Conservation (phyloP, 495 filamentous ascomycete species). For the Trichoderma parareesei region DNA sequence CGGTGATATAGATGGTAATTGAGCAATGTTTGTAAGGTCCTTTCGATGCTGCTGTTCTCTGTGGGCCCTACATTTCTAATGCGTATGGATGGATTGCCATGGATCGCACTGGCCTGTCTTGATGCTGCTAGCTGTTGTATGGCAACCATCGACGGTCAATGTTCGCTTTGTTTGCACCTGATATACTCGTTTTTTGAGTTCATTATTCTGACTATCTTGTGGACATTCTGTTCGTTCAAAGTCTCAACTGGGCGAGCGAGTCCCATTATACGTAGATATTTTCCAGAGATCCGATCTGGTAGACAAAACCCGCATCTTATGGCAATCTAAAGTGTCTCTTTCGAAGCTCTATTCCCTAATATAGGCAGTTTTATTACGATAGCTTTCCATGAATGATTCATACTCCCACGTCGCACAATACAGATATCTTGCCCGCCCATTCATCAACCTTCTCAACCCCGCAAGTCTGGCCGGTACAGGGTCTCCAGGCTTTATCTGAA, state of each 20-base stretch:
- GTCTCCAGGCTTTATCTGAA: constrained; percentile 1
- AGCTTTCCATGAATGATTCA: background rate
- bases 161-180: background rate
- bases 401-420: constrained; percentile 6
- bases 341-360: constrained; percentile 1
- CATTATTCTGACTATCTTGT: background rate
- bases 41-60: too few species aligned
- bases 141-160: too few species aligned
- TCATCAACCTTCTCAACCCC: background rate
- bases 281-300: background rate
- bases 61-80: too few species aligned
- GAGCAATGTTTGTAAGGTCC: too few species aligned
- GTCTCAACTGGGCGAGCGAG: too few species aligned
- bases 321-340: background rate
- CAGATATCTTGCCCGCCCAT: background rate
- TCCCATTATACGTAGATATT: background rate
- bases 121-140: too few species aligned
- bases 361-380: background rate
- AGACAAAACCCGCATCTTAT: constrained; percentile 7
- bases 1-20: too few species aligned
- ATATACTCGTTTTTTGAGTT: background rate
- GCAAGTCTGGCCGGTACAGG: constrained; percentile 6
- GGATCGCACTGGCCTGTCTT: too few species aligned
- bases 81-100: too few species aligned
- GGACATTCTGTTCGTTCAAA: too few species aligned